Percentiles rank a stretch among this genome's conserved stretches.
phyloP scores from a whole-genome alignment of 2,329 filamentous ascomycete genomes.

The Blastomyces gilchristii region DNA sequence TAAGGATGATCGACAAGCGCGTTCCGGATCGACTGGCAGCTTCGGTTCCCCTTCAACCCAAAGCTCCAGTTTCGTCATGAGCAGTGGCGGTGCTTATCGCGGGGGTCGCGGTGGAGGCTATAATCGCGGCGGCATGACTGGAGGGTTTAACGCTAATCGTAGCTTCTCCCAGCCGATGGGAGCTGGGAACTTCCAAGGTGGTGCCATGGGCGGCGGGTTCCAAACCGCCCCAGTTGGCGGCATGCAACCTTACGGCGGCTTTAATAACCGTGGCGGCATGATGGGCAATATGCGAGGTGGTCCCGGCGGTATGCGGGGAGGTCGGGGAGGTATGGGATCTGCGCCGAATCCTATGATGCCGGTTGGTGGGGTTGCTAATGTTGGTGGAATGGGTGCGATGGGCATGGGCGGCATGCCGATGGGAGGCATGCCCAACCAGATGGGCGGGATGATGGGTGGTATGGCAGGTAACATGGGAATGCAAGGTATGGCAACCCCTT shows the following conservation, averaged over 20 bases:
- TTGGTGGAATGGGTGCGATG: conserved; percentile 44
- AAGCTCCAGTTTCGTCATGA: conserved; percentile 35
- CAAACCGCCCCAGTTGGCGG: conserved; percentile 40
- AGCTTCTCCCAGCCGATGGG: conserved; percentile 40
- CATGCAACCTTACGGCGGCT: conserved; percentile 41
- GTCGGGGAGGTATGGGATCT: conserved; percentile 50
- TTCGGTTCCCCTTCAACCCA: conserved; percentile 33
- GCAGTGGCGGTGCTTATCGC: conserved; percentile 44
- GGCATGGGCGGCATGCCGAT: conserved; percentile 48
- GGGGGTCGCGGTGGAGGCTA: conserved; percentile 43
- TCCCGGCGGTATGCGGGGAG: conserved; percentile 49
- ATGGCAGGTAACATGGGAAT: conserved; percentile 41
- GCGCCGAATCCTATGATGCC: conserved; percentile 26
- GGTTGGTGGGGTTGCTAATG: conserved; percentile 36
- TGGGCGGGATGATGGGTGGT: conserved; percentile 34
- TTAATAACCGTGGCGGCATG: conserved; percentile 45
- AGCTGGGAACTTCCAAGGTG: conserved; percentile 32
- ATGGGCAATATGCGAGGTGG: conserved; percentile 46
- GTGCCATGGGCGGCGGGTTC: conserved; percentile 36
- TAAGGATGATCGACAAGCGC: conserved; percentile 49
- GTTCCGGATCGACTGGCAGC: conserved; percentile 41
- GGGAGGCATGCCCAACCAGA: conserved; percentile 39
- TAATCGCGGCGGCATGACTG: conserved; percentile 40
- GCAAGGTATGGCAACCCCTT: conserved; percentile 33
- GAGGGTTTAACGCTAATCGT: conserved; percentile 41